Evolutionary conservation across 1,284 basidiomycete genomes (phyloP).

Genomic region (Sanghuangporus weigelae): DNA sequence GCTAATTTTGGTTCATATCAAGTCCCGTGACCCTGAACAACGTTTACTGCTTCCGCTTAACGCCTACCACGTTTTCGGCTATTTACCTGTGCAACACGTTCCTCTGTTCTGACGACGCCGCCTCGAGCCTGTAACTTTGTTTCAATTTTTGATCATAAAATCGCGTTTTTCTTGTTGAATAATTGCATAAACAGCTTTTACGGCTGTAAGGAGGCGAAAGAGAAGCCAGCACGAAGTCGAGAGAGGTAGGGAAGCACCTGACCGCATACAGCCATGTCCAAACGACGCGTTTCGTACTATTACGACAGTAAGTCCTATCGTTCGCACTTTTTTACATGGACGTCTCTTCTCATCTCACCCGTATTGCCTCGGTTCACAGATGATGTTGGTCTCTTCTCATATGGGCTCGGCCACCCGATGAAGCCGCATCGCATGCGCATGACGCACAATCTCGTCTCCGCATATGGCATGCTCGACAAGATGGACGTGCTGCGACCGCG

Average conservation of each 20-base stretch:
- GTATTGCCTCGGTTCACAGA: conserved; percentile 31
- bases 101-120: not conserved
- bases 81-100: not conserved
- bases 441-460: conserved; percentile 87
- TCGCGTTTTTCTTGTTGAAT: not conserved
- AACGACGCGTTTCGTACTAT: conserved; percentile 56
- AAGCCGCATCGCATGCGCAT: conserved; percentile 93
- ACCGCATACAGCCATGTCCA: conserved; percentile 38
- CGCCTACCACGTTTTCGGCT: not conserved
- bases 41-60: not conserved
- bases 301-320: conserved; percentile 44
- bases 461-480: conserved; percentile 85
- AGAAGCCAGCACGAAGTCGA: not conserved
- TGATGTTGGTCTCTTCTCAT: conserved; percentile 81
- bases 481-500: conserved; percentile 91
- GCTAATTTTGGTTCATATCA: not conserved
- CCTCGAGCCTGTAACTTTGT: not conserved
- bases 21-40: not conserved
- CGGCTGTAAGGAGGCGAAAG: not conserved
- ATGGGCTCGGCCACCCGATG: conserved; percentile 89
- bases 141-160: not conserved
- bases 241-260: not conserved
- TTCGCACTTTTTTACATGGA: not conserved
- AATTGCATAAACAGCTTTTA: not conserved
- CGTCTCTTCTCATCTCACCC: not conserved